Base-by-base conservation (phyloP, 257 asterid species). In the Nicotiana attenuata region DNA sequence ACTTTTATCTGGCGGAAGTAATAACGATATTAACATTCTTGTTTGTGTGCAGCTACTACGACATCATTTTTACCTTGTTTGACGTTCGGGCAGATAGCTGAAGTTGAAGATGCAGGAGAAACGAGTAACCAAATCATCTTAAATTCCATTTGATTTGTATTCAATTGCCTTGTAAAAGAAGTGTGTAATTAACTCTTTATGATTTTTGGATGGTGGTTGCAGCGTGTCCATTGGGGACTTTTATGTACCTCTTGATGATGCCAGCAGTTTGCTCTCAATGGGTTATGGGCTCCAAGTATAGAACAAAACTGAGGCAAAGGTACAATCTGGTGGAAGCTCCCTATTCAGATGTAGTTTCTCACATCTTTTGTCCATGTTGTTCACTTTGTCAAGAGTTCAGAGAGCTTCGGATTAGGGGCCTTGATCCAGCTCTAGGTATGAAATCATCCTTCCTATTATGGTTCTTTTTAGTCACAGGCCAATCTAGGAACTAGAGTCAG, bases 351-450 rank as follows among this genome's bases (percentile, higher is more conserved):
- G 80, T 80, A 0, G 38, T 84, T 9, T 84, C 91, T 77, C 93
- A 90, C 77, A 17, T 85, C 33, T 86, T 89, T 19, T 90, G 90
- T 29, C 76, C 91, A 5, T 86, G 81, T 15, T 89, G 91, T 81
- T 84, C 93, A 35, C 93, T 87, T 26, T 89, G 91, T 82, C 92
- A 90, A 38, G 92, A 89, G 82, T 89, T 77, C 50, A 82, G 93
- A 57, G 92, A 90, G 61, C 93, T 90, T 64, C 82, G 82, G 56
- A 81, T n/a, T 14, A 78, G 87, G 53, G 89, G 89, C 0, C 89
- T 89, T 1, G 87, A 89, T 84, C 92, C 91, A 13, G 84, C 90
- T 80, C 84, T 81, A 65, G 91, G 91, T 88, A 87, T 59, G 28
- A 26, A 35, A n/a, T 24, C 9, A 3, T 13, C 33, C 5, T 53